phyloP scores from a whole-genome alignment of 306 rosid species.

The Alnus glutinosa region DNA sequence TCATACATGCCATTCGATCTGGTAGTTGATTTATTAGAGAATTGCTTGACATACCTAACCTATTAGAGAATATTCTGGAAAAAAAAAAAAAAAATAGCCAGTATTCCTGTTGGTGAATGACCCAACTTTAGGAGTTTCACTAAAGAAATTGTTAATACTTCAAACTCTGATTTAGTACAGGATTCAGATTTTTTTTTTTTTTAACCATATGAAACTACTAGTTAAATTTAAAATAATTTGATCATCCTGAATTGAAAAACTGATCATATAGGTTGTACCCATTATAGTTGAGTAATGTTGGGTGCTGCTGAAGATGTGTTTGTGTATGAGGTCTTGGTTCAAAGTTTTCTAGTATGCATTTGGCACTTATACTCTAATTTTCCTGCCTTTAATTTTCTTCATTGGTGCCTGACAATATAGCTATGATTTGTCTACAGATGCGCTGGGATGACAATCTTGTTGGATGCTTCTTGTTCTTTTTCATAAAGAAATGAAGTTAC shows the following conservation, averaged over 20 bases:
- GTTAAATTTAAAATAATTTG: background rate
- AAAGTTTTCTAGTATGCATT: background rate
- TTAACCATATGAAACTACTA: background rate
- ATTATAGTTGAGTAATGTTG: background rate
- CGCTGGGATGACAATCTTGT: background rate
- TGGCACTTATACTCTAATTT: background rate
- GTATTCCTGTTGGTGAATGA: background rate
- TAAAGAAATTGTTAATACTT: background rate
- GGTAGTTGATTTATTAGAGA: background rate
- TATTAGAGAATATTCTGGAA: background rate
- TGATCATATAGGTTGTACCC: background rate
- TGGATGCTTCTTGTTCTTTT: conserved; percentile 3
- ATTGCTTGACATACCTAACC: background rate
- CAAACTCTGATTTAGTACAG: background rate
- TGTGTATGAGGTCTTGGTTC: background rate
- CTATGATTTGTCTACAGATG: conserved; percentile 23
- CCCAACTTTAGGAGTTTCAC: background rate
- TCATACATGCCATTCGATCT: background rate
- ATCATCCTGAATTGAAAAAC: background rate
- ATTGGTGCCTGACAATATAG: background rate
- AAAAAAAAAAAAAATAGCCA: background rate
- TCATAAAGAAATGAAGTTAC: background rate
- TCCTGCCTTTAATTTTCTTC: conserved; percentile 1
- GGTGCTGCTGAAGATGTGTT: background rate
- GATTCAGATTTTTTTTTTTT: background rate